Conservation (phyloP, 306 rosid genomes). For the Senna siamea region DNA sequence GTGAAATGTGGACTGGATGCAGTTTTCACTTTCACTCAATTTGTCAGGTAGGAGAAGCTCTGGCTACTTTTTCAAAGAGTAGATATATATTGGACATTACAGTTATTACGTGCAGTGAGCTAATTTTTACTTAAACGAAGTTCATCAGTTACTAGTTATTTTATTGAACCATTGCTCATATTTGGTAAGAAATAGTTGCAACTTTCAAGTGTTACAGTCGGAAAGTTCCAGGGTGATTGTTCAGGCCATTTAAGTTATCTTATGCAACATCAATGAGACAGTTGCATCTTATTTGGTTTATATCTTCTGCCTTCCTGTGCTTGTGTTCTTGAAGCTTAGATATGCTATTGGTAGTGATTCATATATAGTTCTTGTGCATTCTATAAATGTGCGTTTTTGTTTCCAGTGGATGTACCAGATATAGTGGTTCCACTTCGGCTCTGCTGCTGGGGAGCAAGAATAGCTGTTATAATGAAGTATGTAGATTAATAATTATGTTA, state of each 20-base stretch:
- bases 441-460: background rate
- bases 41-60: background rate
- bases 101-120: background rate
- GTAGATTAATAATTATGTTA: background rate
- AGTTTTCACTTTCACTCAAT: background rate
- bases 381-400: background rate
- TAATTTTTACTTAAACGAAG: background rate
- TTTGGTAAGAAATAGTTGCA: background rate
- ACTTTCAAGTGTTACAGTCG: background rate
- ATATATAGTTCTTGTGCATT: background rate
- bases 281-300: background rate
- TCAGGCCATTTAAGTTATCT: background rate
- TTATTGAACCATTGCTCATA: background rate
- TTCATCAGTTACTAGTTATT: background rate
- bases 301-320: background rate
- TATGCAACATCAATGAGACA: background rate
- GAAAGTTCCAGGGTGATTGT: background rate
- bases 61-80: background rate
- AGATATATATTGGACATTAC: background rate
- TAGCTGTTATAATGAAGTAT: background rate
- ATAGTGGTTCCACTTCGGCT: background rate
- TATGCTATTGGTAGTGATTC: background rate
- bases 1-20: background rate
- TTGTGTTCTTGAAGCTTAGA: background rate
- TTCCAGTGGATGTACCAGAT: background rate